These are phyloP conservation scores for Boletus pseudo-olivaceus DNA, from an alignment of 768 basidiomycete genomes.

Conservation along the genomic window DNA sequence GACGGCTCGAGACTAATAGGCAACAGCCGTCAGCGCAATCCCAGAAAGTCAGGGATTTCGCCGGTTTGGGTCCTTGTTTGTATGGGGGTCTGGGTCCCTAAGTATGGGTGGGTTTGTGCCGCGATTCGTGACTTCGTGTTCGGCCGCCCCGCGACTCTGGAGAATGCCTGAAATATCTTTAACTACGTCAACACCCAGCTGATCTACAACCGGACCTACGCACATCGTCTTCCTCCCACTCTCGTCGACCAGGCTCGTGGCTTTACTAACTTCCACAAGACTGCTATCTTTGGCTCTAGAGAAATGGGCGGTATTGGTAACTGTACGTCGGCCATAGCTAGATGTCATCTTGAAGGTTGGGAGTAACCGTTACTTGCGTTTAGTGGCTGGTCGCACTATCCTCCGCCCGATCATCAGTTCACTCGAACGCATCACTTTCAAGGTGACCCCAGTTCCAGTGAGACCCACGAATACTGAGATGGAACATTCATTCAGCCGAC, in stretches of 20 bases:
- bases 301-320: constrained; percentile 70
- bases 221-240: constrained; percentile 75
- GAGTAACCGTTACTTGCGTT: constrained; percentile 8
- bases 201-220: constrained; percentile 79
- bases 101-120: too few species aligned
- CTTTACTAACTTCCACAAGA: constrained; percentile 78
- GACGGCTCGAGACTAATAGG: too few species aligned
- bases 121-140: constrained; percentile 73
- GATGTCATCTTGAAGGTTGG: background rate
- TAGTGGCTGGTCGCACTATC: constrained; percentile 82
- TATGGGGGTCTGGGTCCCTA: too few species aligned
- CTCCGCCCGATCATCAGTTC: constrained; percentile 67
- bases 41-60: too few species aligned
- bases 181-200: constrained; percentile 76
- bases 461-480: constrained; percentile 11
- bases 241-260: constrained; percentile 70
- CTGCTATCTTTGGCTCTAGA: constrained; percentile 63
- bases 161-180: constrained; percentile 76
- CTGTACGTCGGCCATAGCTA: constrained; percentile 45
- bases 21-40: too few species aligned
- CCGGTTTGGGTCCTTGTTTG: too few species aligned
- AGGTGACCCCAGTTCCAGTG: constrained; percentile 70
- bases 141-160: constrained; percentile 60
- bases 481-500: constrained; percentile 46
- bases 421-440: constrained; percentile 75